Evolutionary conservation across 1,284 basidiomycete species (phyloP), one percentile per base, ranked within the genome.

Genomic region (Ceratobasidium sp.): DNA sequence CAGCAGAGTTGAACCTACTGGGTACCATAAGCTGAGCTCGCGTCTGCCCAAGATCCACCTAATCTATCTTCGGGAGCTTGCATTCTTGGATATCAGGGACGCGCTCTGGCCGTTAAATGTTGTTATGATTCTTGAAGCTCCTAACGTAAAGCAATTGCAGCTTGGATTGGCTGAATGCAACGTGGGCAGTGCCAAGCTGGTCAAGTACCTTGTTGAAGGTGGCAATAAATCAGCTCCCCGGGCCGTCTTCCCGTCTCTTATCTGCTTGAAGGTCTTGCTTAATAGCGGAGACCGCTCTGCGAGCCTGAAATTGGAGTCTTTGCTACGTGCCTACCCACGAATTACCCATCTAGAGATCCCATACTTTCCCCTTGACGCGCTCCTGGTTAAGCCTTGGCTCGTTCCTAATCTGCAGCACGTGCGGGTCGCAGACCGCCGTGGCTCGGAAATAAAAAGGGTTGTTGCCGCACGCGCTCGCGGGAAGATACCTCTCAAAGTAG

Each of bases 91-190:
- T 20, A 35, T 50, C 16, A 23, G 35, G 14, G 23, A 16, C 23
- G 38, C 38, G 10, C 44, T 60, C 46, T 73, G 70, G 70, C 54
- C 44, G 0, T 27, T 73, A 20, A 44, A 23, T 50, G 41, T 73
- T 35, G 3, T 73, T 2, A 62, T 23, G 44, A 73, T 60, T 55
- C 27, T 73, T 18, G 55, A 73, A 18, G 70, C 70, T 33, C 70
- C 70, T 6, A 59, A 62, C 55, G 4, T 73, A 3, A 27, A 73
- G 20, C 50, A 46, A 12, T 16, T 73, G n/a, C 35, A 73, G 8
- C n/a, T 73, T 4, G 18, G 41, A 3, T 27, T 73, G n/a, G 27
- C 30, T 33, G 30, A 50, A 14, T 48, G 23, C 23, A 12, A 18
- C 3, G n/a, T 30, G 57, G 57, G 23, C 1, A 16, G 20, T 18